Evolutionary conservation across 106 monocot genomes (phyloP).

Genomic region (Alisma plantagoaquatica): DNA sequence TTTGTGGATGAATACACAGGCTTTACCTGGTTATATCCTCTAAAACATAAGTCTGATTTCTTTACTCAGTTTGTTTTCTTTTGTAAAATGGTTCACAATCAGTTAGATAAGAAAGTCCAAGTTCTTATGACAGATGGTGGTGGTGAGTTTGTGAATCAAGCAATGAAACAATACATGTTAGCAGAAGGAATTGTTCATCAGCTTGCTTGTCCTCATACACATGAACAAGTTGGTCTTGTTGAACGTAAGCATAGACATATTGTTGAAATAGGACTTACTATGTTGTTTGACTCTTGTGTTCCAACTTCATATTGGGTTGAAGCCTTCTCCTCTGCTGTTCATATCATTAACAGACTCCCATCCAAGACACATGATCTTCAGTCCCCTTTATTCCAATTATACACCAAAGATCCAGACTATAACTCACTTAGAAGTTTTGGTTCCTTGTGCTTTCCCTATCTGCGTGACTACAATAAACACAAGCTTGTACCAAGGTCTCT

Average conservation of each 20-base stretch:
- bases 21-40: not conserved
- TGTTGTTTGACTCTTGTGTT: not conserved
- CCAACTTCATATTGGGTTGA: not conserved
- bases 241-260: constrained; percentile 1
- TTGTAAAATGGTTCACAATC: not conserved
- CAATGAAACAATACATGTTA: not conserved
- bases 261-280: not conserved
- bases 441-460: not conserved
- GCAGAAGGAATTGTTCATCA: not conserved
- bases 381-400: not conserved
- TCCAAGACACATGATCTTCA: not conserved
- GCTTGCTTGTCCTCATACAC: not conserved
- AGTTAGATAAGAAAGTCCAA: not conserved
- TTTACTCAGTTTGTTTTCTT: not conserved
- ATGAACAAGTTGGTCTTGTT: not conserved
- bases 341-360: not conserved
- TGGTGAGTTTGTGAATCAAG: not conserved
- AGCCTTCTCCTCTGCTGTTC: not conserved
- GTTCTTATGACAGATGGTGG: not conserved
- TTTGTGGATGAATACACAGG: not conserved
- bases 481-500: not conserved
- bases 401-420: not conserved
- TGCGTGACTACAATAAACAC: not conserved
- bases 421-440: not conserved
- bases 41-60: not conserved